These are phyloP conservation scores for Helenozyma rhizophorensis DNA, from an alignment of 805 yeast genomes.

Conservation along the genomic window DNA sequence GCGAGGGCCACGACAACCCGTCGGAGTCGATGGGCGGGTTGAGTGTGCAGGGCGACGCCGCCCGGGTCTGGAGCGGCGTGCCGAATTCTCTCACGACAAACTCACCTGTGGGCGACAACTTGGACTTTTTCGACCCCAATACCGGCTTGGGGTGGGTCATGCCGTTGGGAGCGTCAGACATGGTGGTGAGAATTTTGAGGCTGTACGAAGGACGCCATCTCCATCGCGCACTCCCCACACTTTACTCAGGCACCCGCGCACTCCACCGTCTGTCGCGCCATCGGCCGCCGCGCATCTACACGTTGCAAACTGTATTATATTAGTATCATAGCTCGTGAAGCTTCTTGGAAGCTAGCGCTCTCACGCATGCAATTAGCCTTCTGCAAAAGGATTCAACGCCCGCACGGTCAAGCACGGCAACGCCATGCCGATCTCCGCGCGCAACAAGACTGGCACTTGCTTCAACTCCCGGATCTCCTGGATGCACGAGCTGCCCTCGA, in stretches of 20 bases:
- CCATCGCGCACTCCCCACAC: too few species aligned
- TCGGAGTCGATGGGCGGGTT: constrained; percentile 85
- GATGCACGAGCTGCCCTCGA: constrained; percentile 56
- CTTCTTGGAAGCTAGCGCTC: too few species aligned
- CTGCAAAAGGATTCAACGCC: constrained; percentile 78
- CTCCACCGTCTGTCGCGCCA: too few species aligned
- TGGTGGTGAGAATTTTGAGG: too few species aligned
- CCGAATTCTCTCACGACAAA: constrained; percentile 12
- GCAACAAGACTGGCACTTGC: constrained; percentile 76
- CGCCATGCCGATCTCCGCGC: constrained; percentile 94
- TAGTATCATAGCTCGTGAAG: too few species aligned
- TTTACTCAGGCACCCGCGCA: too few species aligned
- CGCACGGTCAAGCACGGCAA: constrained; percentile 92
- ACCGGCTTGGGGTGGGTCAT: not conserved
- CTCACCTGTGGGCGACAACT: constrained; percentile 14
- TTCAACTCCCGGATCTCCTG: constrained; percentile 80
- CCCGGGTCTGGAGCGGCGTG: constrained; percentile 69
- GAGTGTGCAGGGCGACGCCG: constrained; percentile 77
- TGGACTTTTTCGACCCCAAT: constrained; percentile 16
- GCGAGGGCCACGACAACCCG: constrained; percentile 91
- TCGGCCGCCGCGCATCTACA: too few species aligned
- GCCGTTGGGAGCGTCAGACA: not conserved
- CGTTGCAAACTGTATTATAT: too few species aligned
- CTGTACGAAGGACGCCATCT: too few species aligned
- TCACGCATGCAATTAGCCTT: too few species aligned